These are phyloP conservation scores for Fusarium sp. DNA, from an alignment of 2,329 filamentous ascomycete genomes.

Conservation along the genomic window DNA sequence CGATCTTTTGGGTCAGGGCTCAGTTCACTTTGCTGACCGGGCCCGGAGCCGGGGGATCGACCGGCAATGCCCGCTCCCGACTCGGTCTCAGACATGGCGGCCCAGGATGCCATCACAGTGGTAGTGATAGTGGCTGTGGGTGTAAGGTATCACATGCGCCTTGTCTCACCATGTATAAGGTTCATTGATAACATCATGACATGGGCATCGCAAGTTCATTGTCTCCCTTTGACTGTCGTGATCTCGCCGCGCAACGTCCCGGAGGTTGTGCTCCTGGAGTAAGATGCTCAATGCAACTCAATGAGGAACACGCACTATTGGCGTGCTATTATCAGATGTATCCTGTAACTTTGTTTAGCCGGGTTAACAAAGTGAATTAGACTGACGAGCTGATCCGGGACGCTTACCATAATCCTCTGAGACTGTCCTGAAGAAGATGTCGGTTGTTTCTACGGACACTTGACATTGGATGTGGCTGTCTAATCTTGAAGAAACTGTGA, in stretches of 20 bases:
- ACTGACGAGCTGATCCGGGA: neutral
- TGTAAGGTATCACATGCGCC: neutral
- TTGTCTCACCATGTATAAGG: neutral
- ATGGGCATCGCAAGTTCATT: neutral
- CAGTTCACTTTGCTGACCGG: neutral
- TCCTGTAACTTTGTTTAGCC: no score
- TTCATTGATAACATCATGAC: neutral
- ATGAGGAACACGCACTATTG: neutral
- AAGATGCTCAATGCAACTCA: neutral
- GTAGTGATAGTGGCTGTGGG: neutral
- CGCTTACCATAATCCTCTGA: neutral
- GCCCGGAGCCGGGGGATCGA: constrained; percentile 17
- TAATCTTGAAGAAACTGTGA: neutral
- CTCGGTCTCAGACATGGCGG: constrained; percentile 14
- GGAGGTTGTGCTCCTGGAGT: neutral
- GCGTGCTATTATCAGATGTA: neutral
- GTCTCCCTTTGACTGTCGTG: neutral
- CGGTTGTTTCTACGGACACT: rapidly evolving
- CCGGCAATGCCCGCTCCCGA: constrained; percentile 27
- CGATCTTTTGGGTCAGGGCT: neutral
- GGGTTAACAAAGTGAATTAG: no score
- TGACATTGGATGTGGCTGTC: rapidly evolving
- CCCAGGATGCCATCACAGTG: neutral
- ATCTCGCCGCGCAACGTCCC: neutral
- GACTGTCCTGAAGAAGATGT: neutral